Base-by-base conservation (phyloP, 805 yeast genomes). In the Candida incommunis region DNA sequence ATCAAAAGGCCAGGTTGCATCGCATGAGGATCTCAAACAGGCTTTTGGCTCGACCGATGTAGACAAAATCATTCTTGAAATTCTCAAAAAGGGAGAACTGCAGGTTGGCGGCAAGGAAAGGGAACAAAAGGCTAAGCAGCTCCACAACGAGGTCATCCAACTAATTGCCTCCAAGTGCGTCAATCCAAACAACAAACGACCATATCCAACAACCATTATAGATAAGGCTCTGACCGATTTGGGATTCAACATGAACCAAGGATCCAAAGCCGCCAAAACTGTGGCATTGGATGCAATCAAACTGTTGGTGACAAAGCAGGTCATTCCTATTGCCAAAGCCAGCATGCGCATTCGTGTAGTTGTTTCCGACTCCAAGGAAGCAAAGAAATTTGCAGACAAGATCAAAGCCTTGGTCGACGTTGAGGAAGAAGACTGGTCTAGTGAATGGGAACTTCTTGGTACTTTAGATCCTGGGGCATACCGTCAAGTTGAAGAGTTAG, bases 41-140 rank as follows among this genome's bases (percentile, higher is more conserved):
- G 70, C 80, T 1, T 90, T 92, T 59, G 87, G 82, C 1, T 74
- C 86, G 0, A 76, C 87, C 0, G 82, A 88, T 54, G 71, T 75
- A 11, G 84, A 87, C 56, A 70, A 71, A 27, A 82, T 88, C 42
- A 78, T 92, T 22, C 67, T 75, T 44, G 95, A 86, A 55, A 92
- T 92, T 45, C 65, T 92, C 48, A 77, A 75, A 46, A 86, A 84
- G 59, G 98, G 98, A 34, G 98, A 92, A 62, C 80, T 92, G 51
- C 97, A 92, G 61, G 72, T 92, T 45, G 86, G 92, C 54, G 96
- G 86, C 61, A 87, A 85, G 66, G 98, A 92, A 64, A 71, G 98
- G 56, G 81, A 76, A 51, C 80, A 82, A 42, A 80, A 81, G 59
- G 63, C 76, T 48, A 72, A 70, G 45, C 88, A 84, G 61, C 72